A percentile compares a stretch with the other conserved stretches of the same genome.
phyloP scores from a whole-genome alignment of 495 filamentous ascomycete species.

The Podospora anserina region DNA sequence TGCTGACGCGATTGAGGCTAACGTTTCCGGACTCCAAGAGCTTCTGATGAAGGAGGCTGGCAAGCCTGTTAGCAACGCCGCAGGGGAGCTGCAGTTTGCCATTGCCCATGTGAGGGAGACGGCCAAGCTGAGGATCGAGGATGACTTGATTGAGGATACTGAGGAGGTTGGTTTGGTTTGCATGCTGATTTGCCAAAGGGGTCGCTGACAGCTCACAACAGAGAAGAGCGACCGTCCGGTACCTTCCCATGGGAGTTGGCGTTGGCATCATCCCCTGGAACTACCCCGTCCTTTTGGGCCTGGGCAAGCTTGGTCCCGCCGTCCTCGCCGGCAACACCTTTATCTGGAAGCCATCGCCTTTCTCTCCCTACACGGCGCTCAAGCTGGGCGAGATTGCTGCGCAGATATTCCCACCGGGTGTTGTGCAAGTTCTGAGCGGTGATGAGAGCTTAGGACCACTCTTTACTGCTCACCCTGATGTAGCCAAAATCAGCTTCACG shows the following conservation, averaged over 20 bases:
- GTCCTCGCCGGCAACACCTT: slow-evolving; percentile 58
- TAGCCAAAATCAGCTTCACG: slow-evolving; percentile 66
- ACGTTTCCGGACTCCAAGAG: slow-evolving; percentile 30
- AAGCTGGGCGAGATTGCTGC: slow-evolving; percentile 62
- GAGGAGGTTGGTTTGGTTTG: slow-evolving; percentile 30
- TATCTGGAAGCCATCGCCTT: slow-evolving; percentile 60
- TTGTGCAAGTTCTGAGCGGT: slow-evolving; percentile 63
- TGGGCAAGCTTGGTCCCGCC: slow-evolving; percentile 53
- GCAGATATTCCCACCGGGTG: slow-evolving; percentile 58
- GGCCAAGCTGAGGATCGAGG: slow-evolving; percentile 6
- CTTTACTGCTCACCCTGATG: slow-evolving; percentile 54
- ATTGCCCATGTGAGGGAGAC: slow-evolving; percentile 11
- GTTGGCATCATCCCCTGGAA: slow-evolving; percentile 60
- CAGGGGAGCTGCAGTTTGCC: background rate
- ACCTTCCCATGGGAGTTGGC: slow-evolving; percentile 51
- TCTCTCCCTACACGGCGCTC: slow-evolving; percentile 62
- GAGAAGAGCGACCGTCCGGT: slow-evolving; percentile 40
- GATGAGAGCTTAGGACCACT: slow-evolving; percentile 59
- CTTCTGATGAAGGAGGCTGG: slow-evolving; percentile 19
- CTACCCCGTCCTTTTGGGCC: slow-evolving; percentile 53
- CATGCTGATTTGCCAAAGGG: background rate
- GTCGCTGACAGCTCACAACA: background rate
- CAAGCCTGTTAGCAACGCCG: slow-evolving; percentile 1
- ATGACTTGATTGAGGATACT: slow-evolving; percentile 11
- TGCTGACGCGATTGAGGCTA: slow-evolving; percentile 33